A percentile compares a stretch with the other conserved stretches of the same genome.
phyloP scores from a whole-genome alignment of 805 yeast genomes.

The Metschnikowia chrysomelidarum region DNA sequence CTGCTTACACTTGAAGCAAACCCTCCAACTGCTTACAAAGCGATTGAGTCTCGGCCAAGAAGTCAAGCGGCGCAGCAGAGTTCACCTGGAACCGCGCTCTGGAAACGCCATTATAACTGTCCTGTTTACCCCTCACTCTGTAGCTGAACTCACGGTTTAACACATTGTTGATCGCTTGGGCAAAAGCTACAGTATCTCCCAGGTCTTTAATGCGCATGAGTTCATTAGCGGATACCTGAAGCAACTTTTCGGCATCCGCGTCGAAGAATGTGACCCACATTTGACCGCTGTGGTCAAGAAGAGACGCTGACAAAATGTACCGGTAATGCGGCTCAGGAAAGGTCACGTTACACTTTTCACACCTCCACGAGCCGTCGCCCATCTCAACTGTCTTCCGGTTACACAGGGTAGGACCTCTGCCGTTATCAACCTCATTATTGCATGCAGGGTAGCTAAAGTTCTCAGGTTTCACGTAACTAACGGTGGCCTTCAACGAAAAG shows the following conservation, averaged over 20 bases:
- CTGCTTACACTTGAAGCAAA: no score
- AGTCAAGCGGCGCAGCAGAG: slow-evolving; percentile 52
- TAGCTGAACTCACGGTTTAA: slow-evolving; percentile 71
- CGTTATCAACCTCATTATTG: slow-evolving; percentile 44
- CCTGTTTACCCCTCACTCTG: slow-evolving; percentile 79
- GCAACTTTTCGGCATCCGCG: slow-evolving; percentile 68
- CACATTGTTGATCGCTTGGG: slow-evolving; percentile 42
- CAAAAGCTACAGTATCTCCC: slow-evolving; percentile 44
- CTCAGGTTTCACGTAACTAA: slow-evolving; percentile 69
- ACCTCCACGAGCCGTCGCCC: slow-evolving; percentile 77
- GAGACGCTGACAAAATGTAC: slow-evolving; percentile 70
- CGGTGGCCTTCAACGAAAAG: slow-evolving; percentile 70
- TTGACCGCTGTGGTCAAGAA: slow-evolving; percentile 81
- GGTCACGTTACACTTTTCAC: slow-evolving; percentile 83
- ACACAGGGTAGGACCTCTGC: slow-evolving; percentile 46
- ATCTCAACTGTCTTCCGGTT: slow-evolving; percentile 78
- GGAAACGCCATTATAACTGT: slow-evolving; percentile 74
- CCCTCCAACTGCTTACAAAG: slow-evolving; percentile 44
- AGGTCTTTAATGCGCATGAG: slow-evolving; percentile 41
- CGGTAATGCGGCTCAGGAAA: slow-evolving; percentile 72
- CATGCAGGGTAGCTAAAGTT: slow-evolving; percentile 91
- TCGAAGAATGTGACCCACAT: slow-evolving; percentile 87
- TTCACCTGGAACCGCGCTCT: slow-evolving; percentile 74
- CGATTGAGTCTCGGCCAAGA: slow-evolving; percentile 56
- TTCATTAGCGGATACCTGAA: slow-evolving; percentile 67